phyloP scores from a whole-genome alignment of 2,329 filamentous ascomycete species.

The Xenoacremonium recifei region DNA sequence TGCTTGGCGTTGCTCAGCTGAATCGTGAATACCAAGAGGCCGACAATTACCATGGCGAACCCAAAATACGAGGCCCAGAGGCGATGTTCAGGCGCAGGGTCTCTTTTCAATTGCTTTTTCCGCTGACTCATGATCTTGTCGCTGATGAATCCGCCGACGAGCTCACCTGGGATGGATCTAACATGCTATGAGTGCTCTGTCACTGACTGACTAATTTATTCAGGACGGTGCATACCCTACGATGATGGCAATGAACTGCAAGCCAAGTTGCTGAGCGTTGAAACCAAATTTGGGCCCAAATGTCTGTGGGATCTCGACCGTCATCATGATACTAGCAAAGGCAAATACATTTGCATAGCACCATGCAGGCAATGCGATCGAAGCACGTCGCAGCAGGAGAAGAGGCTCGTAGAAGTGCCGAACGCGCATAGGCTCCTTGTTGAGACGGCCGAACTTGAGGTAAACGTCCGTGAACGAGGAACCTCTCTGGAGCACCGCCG shows the following conservation, averaged over 20 bases:
- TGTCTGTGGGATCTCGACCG: conserved; percentile 6
- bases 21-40: conserved; percentile 3
- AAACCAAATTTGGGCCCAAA: conserved; percentile 2
- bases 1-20: conserved; percentile 2
- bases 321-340: conserved; percentile 4
- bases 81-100: conserved; percentile 3
- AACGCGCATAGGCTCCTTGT: background rate
- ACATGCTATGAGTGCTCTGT: no score
- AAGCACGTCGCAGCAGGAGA: background rate
- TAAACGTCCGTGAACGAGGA: background rate
- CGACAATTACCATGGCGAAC: conserved; percentile 3
- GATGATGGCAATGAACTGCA: conserved; percentile 5
- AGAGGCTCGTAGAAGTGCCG: background rate
- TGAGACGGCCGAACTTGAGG: background rate
- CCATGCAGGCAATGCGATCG: background rate
- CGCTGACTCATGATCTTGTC: conserved; percentile 4
- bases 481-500: background rate
- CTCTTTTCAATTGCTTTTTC: background rate
- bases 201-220: no score
- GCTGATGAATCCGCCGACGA: conserved; percentile 5
- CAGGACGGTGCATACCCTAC: background rate
- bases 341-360: conserved; percentile 5
- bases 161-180: conserved; percentile 6
- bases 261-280: conserved; percentile 6
- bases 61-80: conserved; percentile 5